Evolutionary conservation across 495 filamentous ascomycete species (phyloP).

Genomic region (Alectoria sarmentosa): DNA sequence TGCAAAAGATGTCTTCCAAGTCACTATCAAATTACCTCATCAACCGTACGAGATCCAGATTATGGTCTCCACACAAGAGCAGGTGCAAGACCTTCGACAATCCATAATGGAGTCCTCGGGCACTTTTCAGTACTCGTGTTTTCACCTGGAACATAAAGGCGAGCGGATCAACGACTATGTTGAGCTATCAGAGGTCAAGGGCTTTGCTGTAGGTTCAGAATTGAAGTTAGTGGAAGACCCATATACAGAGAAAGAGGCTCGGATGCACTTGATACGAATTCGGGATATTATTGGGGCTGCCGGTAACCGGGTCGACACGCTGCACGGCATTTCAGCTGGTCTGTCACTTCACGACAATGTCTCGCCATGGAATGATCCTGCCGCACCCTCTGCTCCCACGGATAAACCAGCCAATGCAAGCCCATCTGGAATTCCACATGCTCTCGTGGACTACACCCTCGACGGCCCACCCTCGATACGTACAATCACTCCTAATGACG

Average conservation of each 20-base stretch:
- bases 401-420: constrained; percentile 36
- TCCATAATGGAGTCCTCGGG: constrained; percentile 91
- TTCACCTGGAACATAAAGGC: constrained; percentile 87
- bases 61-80: constrained; percentile 88
- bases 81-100: constrained; percentile 95
- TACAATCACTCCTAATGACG: constrained; percentile 59
- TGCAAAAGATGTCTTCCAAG: constrained; percentile 58
- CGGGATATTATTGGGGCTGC: constrained; percentile 89
- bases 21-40: constrained; percentile 79
- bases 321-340: constrained; percentile 86
- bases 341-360: constrained; percentile 79
- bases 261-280: constrained; percentile 85
- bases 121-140: constrained; percentile 96
- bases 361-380: constrained; percentile 38
- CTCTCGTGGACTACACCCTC: constrained; percentile 67
- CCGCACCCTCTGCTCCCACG: constrained; percentile 36
- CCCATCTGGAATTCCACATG: constrained; percentile 27
- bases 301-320: constrained; percentile 76
- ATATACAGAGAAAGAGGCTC: constrained; percentile 97
- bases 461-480: constrained; percentile 56
- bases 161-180: constrained; percentile 89
- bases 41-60: constrained; percentile 72
- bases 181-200: constrained; percentile 86
- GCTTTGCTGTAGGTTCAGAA: constrained; percentile 63
- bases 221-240: constrained; percentile 85